phyloP scores from a whole-genome alignment of 352 stramenopile genomes.

The Globisporangium paroecandrum region DNA sequence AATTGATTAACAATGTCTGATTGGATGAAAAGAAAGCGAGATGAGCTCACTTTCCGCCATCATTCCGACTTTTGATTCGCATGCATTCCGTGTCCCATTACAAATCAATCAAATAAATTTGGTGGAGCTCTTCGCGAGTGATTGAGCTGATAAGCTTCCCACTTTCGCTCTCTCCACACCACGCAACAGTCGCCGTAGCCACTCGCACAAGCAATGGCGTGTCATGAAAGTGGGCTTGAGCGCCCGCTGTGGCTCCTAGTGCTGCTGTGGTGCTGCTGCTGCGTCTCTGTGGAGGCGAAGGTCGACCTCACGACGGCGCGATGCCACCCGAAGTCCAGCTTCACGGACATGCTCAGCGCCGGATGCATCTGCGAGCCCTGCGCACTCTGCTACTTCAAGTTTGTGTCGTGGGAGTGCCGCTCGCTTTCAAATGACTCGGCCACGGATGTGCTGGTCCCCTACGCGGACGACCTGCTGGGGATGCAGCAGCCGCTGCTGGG shows the following conservation, averaged over 20 bases:
- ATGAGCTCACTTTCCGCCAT: background rate
- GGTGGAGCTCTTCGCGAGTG: background rate
- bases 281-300: background rate
- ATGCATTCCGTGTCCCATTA: conserved; percentile 1
- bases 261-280: background rate
- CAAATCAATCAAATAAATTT: background rate
- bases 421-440: conserved; percentile 1
- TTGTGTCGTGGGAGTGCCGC: conserved; percentile 18
- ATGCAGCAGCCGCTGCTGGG: conserved; percentile 26
- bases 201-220: background rate
- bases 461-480: conserved; percentile 6
- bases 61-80: background rate
- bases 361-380: conserved; percentile 35
- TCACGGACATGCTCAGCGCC: conserved; percentile 21
- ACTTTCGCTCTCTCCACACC: background rate
- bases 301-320: conserved; percentile 11
- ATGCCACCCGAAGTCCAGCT: conserved; percentile 12
- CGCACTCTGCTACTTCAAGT: conserved; percentile 25
- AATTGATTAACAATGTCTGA: background rate
- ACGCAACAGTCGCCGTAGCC: background rate
- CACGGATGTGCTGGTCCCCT: conserved; percentile 11
- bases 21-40: conserved; percentile 6
- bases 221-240: background rate
- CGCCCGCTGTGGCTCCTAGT: background rate
- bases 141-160: background rate